Conservation (phyloP, 139 green algal species). For the Nannochloris sp. region DNA sequence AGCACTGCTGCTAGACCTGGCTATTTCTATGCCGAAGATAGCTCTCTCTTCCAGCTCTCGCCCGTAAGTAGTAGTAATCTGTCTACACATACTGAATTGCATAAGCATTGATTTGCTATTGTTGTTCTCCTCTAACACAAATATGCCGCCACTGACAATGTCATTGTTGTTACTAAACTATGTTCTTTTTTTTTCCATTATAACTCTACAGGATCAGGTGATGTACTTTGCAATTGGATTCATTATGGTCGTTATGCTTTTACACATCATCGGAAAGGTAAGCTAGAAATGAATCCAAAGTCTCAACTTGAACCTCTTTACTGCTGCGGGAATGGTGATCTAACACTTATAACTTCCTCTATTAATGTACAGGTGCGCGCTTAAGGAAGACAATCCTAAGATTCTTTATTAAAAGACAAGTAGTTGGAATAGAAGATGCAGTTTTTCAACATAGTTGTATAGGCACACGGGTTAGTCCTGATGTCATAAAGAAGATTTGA, state of each 20-base stretch:
- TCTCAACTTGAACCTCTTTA: no score
- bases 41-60: constrained; percentile 24
- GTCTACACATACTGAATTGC: neutral
- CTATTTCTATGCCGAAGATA: constrained; percentile 27
- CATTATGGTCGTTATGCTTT: constrained; percentile 33
- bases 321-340: no score
- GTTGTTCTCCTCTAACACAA: neutral
- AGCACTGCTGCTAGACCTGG: constrained; percentile 3
- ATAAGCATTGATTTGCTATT: neutral
- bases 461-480: no score
- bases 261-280: constrained; percentile 45
- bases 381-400: no score
- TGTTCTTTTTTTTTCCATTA: neutral
- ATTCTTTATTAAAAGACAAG: no score
- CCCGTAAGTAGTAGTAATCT: constrained; percentile 7
- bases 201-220: neutral
- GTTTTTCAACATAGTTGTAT: no score
- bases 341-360: no score
- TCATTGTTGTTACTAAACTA: no score
- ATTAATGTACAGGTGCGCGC: no score
- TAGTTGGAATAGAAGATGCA: no score
- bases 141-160: neutral
- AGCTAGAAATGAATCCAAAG: neutral
- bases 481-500: no score
- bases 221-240: constrained; percentile 23